phyloP scores from a whole-genome alignment of 73 alveolate genomes.

The Paramecium tetraurelia region DNA sequence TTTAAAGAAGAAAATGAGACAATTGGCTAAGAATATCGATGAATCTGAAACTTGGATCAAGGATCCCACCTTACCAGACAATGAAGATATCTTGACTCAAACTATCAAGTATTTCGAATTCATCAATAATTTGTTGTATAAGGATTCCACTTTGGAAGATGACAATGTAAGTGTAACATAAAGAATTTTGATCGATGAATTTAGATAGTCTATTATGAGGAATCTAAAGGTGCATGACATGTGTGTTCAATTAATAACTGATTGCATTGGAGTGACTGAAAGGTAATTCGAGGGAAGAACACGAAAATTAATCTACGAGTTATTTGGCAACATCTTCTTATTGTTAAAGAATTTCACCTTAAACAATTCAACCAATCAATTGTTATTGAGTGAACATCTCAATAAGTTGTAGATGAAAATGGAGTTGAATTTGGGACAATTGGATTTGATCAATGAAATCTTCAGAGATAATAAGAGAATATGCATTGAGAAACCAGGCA shows the following conservation, averaged over 20 bases:
- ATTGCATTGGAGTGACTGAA: slow-evolving; percentile 29
- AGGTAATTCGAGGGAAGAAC: neutral
- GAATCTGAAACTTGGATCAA: slow-evolving; percentile 66
- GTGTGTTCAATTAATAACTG: slow-evolving; percentile 39
- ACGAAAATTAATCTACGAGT: neutral
- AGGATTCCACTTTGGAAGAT: slow-evolving; percentile 34
- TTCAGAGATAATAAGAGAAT: slow-evolving; percentile 58
- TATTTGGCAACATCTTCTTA: neutral
- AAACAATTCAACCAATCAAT: slow-evolving; percentile 29
- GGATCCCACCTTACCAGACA: slow-evolving; percentile 23
- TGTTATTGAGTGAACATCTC: slow-evolving; percentile 54
- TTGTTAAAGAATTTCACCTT: slow-evolving; percentile 43
- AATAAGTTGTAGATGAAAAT: slow-evolving; percentile 23
- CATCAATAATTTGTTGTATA: slow-evolving; percentile 15
- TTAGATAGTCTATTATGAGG: slow-evolving; percentile 52
- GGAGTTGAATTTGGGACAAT: slow-evolving; percentile 45
- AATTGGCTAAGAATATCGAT: slow-evolving; percentile 56
- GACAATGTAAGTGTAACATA: neutral
- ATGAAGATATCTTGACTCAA: slow-evolving; percentile 11
- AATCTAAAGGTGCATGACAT: slow-evolving; percentile 47
- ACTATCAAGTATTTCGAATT: slow-evolving; percentile 43
- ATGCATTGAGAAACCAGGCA: slow-evolving; percentile 55
- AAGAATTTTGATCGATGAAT: slow-evolving; percentile 9
- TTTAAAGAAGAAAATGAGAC: slow-evolving; percentile 41
- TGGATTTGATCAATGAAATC: slow-evolving; percentile 49